A percentile compares a stretch with the other conserved stretches of the same genome.
Evolutionary conservation across 768 basidiomycete species (phyloP).

Genomic region (Pulveroboletus sp.): DNA sequence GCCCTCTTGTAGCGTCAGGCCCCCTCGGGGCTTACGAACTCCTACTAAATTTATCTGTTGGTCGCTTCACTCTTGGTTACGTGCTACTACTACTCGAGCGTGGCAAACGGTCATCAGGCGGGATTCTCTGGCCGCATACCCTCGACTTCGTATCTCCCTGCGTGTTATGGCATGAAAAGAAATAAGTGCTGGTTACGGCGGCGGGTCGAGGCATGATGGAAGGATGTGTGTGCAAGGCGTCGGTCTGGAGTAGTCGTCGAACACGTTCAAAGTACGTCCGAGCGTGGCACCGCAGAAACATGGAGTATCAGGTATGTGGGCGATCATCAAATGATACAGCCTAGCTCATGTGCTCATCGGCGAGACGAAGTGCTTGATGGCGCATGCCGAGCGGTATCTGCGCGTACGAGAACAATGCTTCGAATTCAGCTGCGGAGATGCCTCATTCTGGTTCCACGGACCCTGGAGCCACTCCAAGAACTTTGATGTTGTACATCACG

Average conservation of each 20-base stretch:
- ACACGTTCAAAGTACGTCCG: neutral
- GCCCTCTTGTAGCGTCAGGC: neutral
- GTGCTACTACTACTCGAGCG: neutral
- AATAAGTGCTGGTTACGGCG: neutral
- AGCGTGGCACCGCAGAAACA: neutral
- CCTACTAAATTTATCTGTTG: neutral
- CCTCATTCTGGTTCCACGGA: neutral
- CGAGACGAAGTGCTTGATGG: neutral
- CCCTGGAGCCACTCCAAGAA: conserved; percentile 7
- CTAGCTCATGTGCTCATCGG: neutral
- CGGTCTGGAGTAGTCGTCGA: neutral
- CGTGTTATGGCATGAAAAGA: neutral
- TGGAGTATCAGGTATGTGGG: neutral
- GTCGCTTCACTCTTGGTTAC: neutral
- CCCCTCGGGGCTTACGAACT: neutral
- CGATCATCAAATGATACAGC: neutral
- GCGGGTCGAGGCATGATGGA: neutral
- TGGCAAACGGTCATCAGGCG: neutral
- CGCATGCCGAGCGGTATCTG: too few species aligned
- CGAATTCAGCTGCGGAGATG: neutral
- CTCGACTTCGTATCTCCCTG: too few species aligned
- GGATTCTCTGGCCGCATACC: neutral
- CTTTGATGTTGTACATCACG: neutral
- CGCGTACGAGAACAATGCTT: neutral
- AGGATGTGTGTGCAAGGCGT: too few species aligned